Evolutionary conservation across 768 basidiomycete genomes (phyloP).

Genomic region (Rhizopogon salebrosus): DNA sequence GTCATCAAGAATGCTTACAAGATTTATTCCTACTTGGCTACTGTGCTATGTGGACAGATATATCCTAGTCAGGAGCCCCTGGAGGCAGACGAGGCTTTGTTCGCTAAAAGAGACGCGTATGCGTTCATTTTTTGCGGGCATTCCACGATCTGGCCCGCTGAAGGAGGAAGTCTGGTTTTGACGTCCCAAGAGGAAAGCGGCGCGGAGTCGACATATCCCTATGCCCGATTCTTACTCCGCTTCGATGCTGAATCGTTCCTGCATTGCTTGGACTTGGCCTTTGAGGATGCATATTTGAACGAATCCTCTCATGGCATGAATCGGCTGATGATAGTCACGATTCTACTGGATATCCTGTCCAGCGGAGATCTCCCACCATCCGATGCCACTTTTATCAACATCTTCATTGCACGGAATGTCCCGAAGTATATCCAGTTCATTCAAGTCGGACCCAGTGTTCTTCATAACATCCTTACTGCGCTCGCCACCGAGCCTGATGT

Average conservation of each 20-base stretch:
- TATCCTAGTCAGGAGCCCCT: slow-evolving; percentile 84
- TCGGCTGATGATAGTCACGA: slow-evolving; percentile 78
- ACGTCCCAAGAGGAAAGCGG: slow-evolving; percentile 73
- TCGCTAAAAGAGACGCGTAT: slow-evolving; percentile 74
- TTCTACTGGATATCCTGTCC: slow-evolving; percentile 74
- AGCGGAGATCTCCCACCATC: slow-evolving; percentile 45
- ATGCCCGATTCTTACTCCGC: slow-evolving; percentile 73
- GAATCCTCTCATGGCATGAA: slow-evolving; percentile 61
- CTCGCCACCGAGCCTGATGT: slow-evolving; percentile 73
- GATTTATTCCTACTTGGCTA: slow-evolving; percentile 83
- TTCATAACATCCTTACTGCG: slow-evolving; percentile 72
- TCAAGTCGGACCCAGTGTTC: slow-evolving; percentile 38
- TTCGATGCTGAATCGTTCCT: slow-evolving; percentile 95
- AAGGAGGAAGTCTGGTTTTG: slow-evolving; percentile 67
- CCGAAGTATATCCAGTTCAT: slow-evolving; percentile 94
- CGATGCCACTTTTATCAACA: slow-evolving; percentile 83
- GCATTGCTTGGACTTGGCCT: slow-evolving; percentile 89
- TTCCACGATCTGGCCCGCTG: slow-evolving; percentile 76
- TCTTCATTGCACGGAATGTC: slow-evolving; percentile 94
- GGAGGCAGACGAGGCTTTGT: slow-evolving; percentile 53
- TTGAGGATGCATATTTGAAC: slow-evolving; percentile 90
- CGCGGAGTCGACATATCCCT: slow-evolving; percentile 83
- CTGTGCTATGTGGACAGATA: slow-evolving; percentile 73
- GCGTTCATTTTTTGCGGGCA: slow-evolving; percentile 80
- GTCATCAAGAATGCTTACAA: slow-evolving; percentile 79